A percentile compares a stretch with the other conserved stretches of the same genome.
phyloP scores from a whole-genome alignment of 2,329 filamentous ascomycete species.

The Exophiala calicioides region DNA sequence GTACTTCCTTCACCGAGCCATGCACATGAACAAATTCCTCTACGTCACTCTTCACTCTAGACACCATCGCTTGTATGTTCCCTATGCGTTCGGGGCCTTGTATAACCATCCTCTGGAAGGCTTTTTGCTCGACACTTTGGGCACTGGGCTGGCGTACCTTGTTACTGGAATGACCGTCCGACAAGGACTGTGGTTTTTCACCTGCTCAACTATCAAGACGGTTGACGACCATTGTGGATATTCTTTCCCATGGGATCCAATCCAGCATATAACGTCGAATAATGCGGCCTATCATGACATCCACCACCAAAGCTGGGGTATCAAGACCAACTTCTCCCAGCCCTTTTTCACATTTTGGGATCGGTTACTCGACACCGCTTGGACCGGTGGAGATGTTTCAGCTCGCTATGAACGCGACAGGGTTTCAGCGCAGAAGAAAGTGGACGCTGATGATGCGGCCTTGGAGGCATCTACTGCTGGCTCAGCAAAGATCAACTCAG shows the following conservation, averaged over 20 bases:
- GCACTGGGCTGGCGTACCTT: slow-evolving; percentile 82
- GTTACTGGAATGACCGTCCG: slow-evolving; percentile 77
- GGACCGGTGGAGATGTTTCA: slow-evolving; percentile 67
- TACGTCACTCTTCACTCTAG: slow-evolving; percentile 83
- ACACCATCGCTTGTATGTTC: slow-evolving; percentile 95
- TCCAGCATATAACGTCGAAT: slow-evolving; percentile 90
- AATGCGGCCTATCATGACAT: slow-evolving; percentile 97
- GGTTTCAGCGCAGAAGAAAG: slow-evolving; percentile 57
- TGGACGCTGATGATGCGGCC: slow-evolving; percentile 51
- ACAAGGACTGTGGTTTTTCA: slow-evolving; percentile 88
- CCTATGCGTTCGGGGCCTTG: slow-evolving; percentile 92
- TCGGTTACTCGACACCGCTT: slow-evolving; percentile 75
- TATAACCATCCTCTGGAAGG: slow-evolving; percentile 97
- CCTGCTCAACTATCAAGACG: slow-evolving; percentile 87
- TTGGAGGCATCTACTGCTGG: slow-evolving; percentile 32
- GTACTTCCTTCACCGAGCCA: slow-evolving; percentile 92
- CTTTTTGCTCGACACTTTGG: slow-evolving; percentile 87
- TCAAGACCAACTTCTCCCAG: slow-evolving; percentile 66
- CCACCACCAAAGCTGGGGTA: slow-evolving; percentile 98
- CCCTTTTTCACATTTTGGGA: slow-evolving; percentile 92
- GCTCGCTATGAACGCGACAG: slow-evolving; percentile 60
- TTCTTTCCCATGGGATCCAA: slow-evolving; percentile 88
- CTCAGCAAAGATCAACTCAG: slow-evolving; percentile 33
- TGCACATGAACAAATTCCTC: slow-evolving; percentile 97
- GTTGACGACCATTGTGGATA: slow-evolving; percentile 98